These are phyloP conservation scores for Nakazawaea pomicola DNA, from an alignment of 805 yeast species.

Conservation along the genomic window DNA sequence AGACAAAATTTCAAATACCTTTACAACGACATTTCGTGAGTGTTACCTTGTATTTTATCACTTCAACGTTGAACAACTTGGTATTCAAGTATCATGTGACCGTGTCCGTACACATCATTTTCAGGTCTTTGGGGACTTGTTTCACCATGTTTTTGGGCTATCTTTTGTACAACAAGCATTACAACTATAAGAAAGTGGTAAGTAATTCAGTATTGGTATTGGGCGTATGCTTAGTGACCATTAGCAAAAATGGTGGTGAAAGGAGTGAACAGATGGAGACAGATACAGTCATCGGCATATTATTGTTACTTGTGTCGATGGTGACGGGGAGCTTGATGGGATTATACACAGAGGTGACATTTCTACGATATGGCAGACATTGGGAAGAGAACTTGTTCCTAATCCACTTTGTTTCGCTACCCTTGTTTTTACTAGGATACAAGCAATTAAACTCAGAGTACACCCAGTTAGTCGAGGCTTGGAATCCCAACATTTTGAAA, in stretches of 20 bases:
- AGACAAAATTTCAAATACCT: slow-evolving; percentile 30
- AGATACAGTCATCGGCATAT: slow-evolving; percentile 27
- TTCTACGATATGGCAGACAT: slow-evolving; percentile 43
- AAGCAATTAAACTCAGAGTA: slow-evolving; percentile 3
- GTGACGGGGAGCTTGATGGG: slow-evolving; percentile 53
- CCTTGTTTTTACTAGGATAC: slow-evolving; percentile 36
- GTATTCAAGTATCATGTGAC: slow-evolving; percentile 55
- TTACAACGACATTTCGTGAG: slow-evolving; percentile 37
- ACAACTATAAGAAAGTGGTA: slow-evolving; percentile 38
- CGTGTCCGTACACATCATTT: slow-evolving; percentile 62
- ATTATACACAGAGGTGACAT: slow-evolving; percentile 48
- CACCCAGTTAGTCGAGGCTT: background rate
- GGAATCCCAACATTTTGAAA: background rate
- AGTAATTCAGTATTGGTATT: slow-evolving; percentile 47
- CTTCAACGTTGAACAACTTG: slow-evolving; percentile 50
- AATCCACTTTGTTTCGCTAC: slow-evolving; percentile 50
- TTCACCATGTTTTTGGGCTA: slow-evolving; percentile 55
- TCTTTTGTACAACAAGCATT: slow-evolving; percentile 38
- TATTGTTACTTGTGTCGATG: slow-evolving; percentile 41
- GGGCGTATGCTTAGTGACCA: slow-evolving; percentile 46
- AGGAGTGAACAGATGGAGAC: background rate
- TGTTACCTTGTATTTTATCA: slow-evolving; percentile 44
- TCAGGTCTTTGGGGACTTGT: slow-evolving; percentile 61
- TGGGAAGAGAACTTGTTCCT: slow-evolving; percentile 68
- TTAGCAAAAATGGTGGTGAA: slow-evolving; percentile 13